Conservation (phyloP, 176 grass and related monocot genomes). For the Leersia perrieri region DNA sequence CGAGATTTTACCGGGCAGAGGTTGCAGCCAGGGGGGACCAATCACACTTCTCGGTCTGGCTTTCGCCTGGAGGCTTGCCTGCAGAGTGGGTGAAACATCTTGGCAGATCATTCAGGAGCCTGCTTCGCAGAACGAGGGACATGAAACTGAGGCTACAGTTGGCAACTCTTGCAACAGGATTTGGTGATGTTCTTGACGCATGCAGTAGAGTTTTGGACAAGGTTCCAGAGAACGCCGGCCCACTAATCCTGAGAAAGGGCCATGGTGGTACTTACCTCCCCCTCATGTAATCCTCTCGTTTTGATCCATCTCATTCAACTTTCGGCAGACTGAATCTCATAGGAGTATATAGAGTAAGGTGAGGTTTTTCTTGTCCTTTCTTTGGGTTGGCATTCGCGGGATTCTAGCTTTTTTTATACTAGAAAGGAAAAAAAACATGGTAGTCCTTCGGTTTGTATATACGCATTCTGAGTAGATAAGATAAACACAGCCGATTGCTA, state of each 20-base stretch:
- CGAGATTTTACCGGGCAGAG: conserved; percentile 84
- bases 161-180: conserved; percentile 71
- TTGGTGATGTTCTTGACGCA: conserved; percentile 57
- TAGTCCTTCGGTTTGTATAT: conserved; percentile 23
- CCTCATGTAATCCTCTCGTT: conserved; percentile 54
- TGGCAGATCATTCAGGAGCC: conserved; percentile 79
- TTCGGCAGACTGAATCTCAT: conserved; percentile 7
- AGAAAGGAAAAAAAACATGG: neutral
- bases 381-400: neutral
- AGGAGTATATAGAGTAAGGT: neutral
- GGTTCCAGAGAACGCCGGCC: conserved; percentile 84
- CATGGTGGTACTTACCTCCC: conserved; percentile 94
- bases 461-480: conserved; percentile 20
- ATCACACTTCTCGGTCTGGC: conserved; percentile 87
- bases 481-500: conserved; percentile 11
- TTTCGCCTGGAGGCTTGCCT: conserved; percentile 86
- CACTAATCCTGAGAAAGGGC: conserved; percentile 77
- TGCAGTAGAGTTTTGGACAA: conserved; percentile 82
- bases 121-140: conserved; percentile 76
- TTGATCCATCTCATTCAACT: conserved; percentile 9
- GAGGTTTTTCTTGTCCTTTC: neutral
- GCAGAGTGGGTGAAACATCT: conserved; percentile 95
- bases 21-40: conserved; percentile 93
- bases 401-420: neutral
- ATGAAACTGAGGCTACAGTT: conserved; percentile 82